Base-by-base conservation (phyloP, 345 rosid genomes). In the Salix arbutifolia region DNA sequence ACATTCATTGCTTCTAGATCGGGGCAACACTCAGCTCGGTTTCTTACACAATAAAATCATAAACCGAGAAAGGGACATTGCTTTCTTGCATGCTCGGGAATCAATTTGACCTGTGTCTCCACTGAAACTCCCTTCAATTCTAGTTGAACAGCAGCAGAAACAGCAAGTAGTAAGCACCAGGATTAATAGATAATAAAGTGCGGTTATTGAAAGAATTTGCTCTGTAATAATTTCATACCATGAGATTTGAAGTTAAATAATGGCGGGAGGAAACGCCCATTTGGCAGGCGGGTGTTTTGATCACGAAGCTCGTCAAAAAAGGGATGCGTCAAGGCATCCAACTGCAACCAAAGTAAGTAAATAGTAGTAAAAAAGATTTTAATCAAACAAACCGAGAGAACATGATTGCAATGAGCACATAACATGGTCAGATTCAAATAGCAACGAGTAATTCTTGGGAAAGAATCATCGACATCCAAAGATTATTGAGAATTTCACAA, bases 261-360 rank as follows among this genome's bases (percentile, higher is more conserved):
- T 0, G 98, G 97, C 2, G 97, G 99, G 80, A 94, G 92, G 87
- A 90, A 85, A 13, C 93, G 95, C 37, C 97, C 97, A 69, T 90
- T 92, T 67, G 99, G 99, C 79, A 96, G 74, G 74, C 93, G 89
- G 8, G 93, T 80, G 42, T 85, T 92, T 2, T 86, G 91, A 74
- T 94, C 97, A 17, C 97, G 95, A 62, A 96, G 83, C 86, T 96
- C 99, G 23, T 96, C 97, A 78, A 96, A 96, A 85, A 96, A 96
- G 35, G 98, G 98, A 78, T 96, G 98, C 69, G 83, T 88, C 86
- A 96, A 83, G 61, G 94, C 94, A 75, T 94, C 97, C 33, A 91
- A 85, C 99, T 94, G 86, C 84, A 84, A 74, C 1, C 30, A 67
- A 69, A 65, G 58, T 21, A 69, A 58, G 62, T 26, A 21, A 30